phyloP scores from a whole-genome alignment of 2,329 filamentous ascomycete species.

The Passalora sequoiae region DNA sequence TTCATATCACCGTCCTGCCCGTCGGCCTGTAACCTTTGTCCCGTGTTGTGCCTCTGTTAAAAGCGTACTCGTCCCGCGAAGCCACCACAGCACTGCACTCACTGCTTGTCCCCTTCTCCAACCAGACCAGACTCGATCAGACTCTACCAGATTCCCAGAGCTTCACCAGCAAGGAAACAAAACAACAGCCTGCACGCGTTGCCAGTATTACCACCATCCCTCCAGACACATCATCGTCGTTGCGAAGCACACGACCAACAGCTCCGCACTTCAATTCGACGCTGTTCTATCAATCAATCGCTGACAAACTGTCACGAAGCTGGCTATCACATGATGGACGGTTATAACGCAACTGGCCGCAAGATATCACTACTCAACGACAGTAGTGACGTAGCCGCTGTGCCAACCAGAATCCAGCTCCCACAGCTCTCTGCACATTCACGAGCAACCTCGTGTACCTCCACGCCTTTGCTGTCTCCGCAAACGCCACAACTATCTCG shows the following conservation, averaged over 20 bases:
- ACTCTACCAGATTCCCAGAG: not conserved
- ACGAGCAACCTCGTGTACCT: slow-evolving; percentile 39
- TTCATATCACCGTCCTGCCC: slow-evolving; percentile 14
- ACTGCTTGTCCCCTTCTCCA: slow-evolving; percentile 1
- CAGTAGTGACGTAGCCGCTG: slow-evolving; percentile 32
- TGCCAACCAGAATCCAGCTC: slow-evolving; percentile 23
- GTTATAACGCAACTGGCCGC: slow-evolving; percentile 47
- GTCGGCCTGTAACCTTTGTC: slow-evolving; percentile 19
- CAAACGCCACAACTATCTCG: slow-evolving; percentile 44
- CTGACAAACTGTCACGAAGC: slow-evolving; percentile 14
- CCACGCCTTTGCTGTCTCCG: slow-evolving; percentile 43
- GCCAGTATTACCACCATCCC: not conserved
- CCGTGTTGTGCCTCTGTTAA: slow-evolving; percentile 4
- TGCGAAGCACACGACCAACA: slow-evolving; percentile 3
- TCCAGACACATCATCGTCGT: slow-evolving; percentile 1
- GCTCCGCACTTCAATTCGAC: slow-evolving; percentile 1
- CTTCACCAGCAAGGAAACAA: not conserved
- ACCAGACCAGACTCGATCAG: not conserved
- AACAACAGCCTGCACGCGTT: not conserved
- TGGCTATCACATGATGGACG: slow-evolving; percentile 44
- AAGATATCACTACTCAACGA: slow-evolving; percentile 49
- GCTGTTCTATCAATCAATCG: slow-evolving; percentile 5
- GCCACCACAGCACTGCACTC: not conserved
- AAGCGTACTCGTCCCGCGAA: not conserved
- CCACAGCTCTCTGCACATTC: slow-evolving; percentile 21